These are phyloP conservation scores for Rhodotorula babjevae DNA, from an alignment of 768 basidiomycete genomes.

Conservation along the genomic window DNA sequence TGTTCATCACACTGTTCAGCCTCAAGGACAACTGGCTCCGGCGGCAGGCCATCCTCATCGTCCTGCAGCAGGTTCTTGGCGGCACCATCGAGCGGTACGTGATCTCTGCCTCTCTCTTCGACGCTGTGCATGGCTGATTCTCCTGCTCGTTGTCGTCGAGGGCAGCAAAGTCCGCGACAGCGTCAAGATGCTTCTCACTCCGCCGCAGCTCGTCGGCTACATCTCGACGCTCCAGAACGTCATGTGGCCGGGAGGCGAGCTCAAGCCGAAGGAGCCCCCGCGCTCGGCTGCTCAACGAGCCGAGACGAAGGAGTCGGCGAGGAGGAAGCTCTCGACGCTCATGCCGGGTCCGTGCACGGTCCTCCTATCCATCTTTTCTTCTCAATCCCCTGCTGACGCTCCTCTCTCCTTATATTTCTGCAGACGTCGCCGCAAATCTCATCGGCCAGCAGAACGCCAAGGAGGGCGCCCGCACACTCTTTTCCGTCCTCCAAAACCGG, in stretches of 20 bases:
- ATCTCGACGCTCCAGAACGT: conserved; percentile 65
- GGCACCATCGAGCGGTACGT: conserved; percentile 88
- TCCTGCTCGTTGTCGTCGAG: background rate
- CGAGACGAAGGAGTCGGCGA: conserved; percentile 76
- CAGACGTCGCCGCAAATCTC: conserved; percentile 94
- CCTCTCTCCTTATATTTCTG: background rate
- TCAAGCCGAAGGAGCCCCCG: conserved; percentile 59
- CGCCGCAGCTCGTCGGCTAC: conserved; percentile 64
- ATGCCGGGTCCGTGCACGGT: conserved; percentile 84
- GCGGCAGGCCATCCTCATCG: conserved; percentile 90
- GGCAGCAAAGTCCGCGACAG: conserved; percentile 81
- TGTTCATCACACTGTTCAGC: conserved; percentile 88
- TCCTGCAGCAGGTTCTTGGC: conserved; percentile 89
- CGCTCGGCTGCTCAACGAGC: conserved; percentile 75
- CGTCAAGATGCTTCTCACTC: conserved; percentile 60
- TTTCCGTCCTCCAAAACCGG: conserved; percentile 86
- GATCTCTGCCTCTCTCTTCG: background rate
- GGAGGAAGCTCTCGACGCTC: conserved; percentile 79
- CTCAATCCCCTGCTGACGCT: background rate
- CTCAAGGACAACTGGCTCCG: conserved; percentile 94
- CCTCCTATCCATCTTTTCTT: too few relatives aligned
- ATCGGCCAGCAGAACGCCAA: conserved; percentile 95
- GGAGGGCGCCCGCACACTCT: conserved; percentile 83
- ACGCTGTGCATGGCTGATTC: background rate
- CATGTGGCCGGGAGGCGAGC: conserved; percentile 79